These are phyloP conservation scores for Rhodotorula sp. DNA, from an alignment of 1,284 basidiomycete species.

Conservation along the genomic window DNA sequence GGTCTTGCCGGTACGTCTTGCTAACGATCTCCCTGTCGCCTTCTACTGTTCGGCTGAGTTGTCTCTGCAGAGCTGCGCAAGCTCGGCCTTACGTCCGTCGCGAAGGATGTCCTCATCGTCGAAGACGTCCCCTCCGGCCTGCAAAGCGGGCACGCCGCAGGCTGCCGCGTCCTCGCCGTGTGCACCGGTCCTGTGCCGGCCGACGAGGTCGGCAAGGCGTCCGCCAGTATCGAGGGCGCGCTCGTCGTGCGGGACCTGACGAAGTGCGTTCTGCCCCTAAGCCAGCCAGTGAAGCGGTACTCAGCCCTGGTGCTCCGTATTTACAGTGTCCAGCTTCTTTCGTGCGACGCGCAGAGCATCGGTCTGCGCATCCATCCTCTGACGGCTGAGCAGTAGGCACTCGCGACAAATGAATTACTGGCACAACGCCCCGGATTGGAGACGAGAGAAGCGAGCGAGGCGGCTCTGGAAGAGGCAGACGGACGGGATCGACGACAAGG, in stretches of 20 bases:
- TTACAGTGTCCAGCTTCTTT: not conserved
- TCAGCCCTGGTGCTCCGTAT: too few relatives aligned
- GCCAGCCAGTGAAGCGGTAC: too few relatives aligned
- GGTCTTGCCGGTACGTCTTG: conserved; percentile 36
- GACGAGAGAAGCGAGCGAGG: too few relatives aligned
- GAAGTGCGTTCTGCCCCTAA: not conserved
- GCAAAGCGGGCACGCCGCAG: conserved; percentile 68
- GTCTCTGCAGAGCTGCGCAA: conserved; percentile 45
- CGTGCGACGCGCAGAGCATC: too few relatives aligned
- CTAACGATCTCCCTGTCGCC: not conserved
- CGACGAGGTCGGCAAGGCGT: not conserved
- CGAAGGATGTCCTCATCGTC: conserved; percentile 50
- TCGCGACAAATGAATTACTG: too few relatives aligned
- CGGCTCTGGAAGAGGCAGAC: too few relatives aligned
- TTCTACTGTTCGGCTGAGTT: not conserved
- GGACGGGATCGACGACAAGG: too few relatives aligned
- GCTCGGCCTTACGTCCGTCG: not conserved
- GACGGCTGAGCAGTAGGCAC: not conserved
- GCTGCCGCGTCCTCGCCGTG: conserved; percentile 48
- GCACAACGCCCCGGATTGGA: too few relatives aligned
- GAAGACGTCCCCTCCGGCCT: conserved; percentile 82
- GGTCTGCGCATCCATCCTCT: too few relatives aligned
- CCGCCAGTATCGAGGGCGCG: not conserved
- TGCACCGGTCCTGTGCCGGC: conserved; percentile 61
- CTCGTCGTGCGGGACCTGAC: not conserved